Evolutionary conservation across 2,329 filamentous ascomycete species (phyloP).

Genomic region (Aspergillus pseudonomiae): DNA sequence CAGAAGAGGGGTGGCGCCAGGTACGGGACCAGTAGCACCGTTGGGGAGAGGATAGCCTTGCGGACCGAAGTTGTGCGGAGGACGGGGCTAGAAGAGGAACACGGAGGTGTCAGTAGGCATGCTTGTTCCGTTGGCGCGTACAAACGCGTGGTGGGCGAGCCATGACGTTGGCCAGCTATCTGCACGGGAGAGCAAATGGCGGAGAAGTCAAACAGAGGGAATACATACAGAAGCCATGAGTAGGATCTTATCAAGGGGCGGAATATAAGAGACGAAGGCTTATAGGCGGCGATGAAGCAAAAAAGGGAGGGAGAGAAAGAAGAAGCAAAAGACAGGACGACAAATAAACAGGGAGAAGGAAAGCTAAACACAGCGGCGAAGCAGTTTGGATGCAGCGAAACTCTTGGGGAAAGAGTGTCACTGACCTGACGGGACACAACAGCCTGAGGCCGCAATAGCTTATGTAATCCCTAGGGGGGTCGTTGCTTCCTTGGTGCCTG

Average conservation of each 20-base stretch:
- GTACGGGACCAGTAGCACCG: slow-evolving; percentile 48
- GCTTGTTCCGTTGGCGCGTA: slow-evolving; percentile 11
- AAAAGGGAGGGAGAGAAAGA: slow-evolving; percentile 18
- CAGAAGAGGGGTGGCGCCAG: slow-evolving; percentile 51
- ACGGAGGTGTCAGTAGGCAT: slow-evolving; percentile 25
- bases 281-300: slow-evolving; percentile 12
- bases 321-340: slow-evolving; percentile 17
- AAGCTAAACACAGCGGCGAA: slow-evolving; percentile 24
- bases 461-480: slow-evolving; percentile 20
- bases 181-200: slow-evolving; percentile 11
- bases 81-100: slow-evolving; percentile 41
- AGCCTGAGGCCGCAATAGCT: slow-evolving; percentile 12
- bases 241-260: slow-evolving; percentile 22
- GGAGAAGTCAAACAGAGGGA: slow-evolving; percentile 20
- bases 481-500: not conserved
- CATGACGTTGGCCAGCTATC: slow-evolving; percentile 26
- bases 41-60: slow-evolving; percentile 51
- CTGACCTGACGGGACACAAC: not conserved
- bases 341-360: slow-evolving; percentile 23
- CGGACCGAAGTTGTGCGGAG: slow-evolving; percentile 46
- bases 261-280: slow-evolving; percentile 10
- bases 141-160: slow-evolving; percentile 16
- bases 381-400: slow-evolving; percentile 13
- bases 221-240: slow-evolving; percentile 53
- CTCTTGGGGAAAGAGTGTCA: slow-evolving; percentile 11